phyloP scores from a whole-genome alignment of 257 asterid genomes.

The Solanum bulbocastanum region DNA sequence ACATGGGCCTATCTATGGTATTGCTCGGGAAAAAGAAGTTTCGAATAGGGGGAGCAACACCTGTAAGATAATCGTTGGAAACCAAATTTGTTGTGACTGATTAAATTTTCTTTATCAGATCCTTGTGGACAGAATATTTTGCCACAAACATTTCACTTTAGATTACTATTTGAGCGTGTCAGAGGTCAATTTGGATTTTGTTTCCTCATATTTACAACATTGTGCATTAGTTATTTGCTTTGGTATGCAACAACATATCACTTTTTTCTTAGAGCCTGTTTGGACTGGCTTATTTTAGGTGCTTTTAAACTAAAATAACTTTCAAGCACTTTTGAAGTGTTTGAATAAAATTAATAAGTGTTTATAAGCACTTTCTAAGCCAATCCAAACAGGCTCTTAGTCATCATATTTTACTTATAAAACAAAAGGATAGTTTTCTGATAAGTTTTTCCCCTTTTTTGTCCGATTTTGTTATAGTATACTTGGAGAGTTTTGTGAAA shows the following conservation, averaged over 20 bases:
- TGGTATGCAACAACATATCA: not conserved
- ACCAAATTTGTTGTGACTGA: not conserved
- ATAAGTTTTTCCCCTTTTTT: not conserved
- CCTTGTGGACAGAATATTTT: not conserved
- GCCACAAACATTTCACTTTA: not conserved
- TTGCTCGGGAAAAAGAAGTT: not conserved
- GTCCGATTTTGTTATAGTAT: not conserved
- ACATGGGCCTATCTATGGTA: not conserved
- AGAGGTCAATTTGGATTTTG: not conserved
- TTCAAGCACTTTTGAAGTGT: not conserved
- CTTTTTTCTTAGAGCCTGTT: not conserved
- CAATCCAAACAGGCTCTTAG: not conserved
- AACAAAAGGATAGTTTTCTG: not conserved
- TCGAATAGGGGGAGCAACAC: not conserved
- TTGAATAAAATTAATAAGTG: not conserved
- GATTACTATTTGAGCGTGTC: not conserved
- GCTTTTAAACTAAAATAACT: not conserved
- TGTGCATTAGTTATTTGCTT: not conserved
- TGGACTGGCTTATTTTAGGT: not conserved
- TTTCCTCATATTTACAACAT: not conserved
- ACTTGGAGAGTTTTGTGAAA: not conserved
- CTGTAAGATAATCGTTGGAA: not conserved
- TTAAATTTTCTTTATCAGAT: not conserved
- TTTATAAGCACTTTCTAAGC: not conserved
- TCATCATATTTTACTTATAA: not conserved